Percentiles rank a stretch among this genome's conserved stretches.
These are phyloP conservation scores for Acanthamoeba quina DNA, from an alignment of 208 protist species.

Conservation along the genomic window DNA sequence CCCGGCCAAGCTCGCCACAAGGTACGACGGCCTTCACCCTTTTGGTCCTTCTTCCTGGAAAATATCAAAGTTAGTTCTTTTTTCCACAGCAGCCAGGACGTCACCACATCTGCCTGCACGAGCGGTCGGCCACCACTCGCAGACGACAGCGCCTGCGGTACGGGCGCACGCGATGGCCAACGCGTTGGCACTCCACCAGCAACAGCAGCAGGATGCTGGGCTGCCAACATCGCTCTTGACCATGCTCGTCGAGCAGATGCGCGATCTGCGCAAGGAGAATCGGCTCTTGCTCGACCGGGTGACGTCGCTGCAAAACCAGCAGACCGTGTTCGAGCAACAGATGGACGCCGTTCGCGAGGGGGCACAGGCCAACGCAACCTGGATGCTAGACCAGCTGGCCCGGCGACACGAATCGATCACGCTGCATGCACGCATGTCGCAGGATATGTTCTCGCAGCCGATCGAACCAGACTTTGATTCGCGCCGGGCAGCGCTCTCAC, in stretches of 20 bases:
- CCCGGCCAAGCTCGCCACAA: too few relatives aligned
- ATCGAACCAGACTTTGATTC: background rate
- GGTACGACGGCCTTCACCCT: too few relatives aligned
- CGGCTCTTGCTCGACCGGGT: background rate
- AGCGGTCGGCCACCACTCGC: too few relatives aligned
- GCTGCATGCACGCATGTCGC: background rate
- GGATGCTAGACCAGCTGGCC: background rate
- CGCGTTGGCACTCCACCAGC: too few relatives aligned
- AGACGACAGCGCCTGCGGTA: too few relatives aligned
- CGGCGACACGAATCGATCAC: background rate
- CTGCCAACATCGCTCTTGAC: background rate
- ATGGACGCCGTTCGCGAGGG: background rate
- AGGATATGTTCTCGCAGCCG: background rate
- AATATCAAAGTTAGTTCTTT: too few relatives aligned
- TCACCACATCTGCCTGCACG: background rate
- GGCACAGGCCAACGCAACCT: background rate
- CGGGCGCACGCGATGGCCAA: too few relatives aligned
- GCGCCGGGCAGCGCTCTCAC: background rate
- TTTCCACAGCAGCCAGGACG: too few relatives aligned
- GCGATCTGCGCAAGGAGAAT: background rate
- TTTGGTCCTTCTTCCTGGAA: too few relatives aligned
- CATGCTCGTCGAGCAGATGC: background rate
- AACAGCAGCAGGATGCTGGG: background rate
- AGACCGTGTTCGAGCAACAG: background rate
- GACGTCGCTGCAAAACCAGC: background rate